Evolutionary conservation across 305 asterid species (phyloP), one percentile per base, ranked within the genome.

Genomic region (Rubia peregrina): DNA sequence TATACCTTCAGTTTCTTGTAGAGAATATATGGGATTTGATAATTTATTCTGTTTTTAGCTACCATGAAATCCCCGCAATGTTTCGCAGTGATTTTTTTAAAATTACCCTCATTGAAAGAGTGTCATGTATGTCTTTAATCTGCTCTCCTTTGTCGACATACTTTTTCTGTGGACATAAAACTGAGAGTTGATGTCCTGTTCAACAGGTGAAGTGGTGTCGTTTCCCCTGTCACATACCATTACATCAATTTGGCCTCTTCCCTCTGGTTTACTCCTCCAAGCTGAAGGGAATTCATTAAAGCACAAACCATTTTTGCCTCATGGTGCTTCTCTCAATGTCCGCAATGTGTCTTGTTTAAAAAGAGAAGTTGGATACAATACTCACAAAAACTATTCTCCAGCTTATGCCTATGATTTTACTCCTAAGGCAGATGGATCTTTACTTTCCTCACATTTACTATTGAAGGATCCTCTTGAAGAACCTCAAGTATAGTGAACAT

Each of bases 241-340:
- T 67, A 68, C 83, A 76, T 88, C 98, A 79, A 89, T 91, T 77
- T 93, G 97, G 97, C 81, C 98, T 74, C 95, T 93, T 80, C 96
- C 97, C 19, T 85, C 73, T 80, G 98, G 97, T 72, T 85, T 93
- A 77, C 97, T 93, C 75, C 91, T 93, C 73, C 91, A 90, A 72
- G 80, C 89, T 64, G 96, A 86, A 77, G 89, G 89, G 77, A 89
- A 77, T 77, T 85, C 83, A 51, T 78, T 73, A 55, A 67, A 82
- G 73, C 83, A 85, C 53, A 77, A 71, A 68, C 78, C 88, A 10
- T 81, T 82, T 79, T 80, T 88, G 63, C 82, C 91, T 76, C 80
- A 89, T 59, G 83, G 80, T 73, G 80, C 86, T 69, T 78, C 69
- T 74, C 75, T 81, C 79, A 84, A 77, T 79, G 78, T 80, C 48